Evolutionary conservation across 768 basidiomycete genomes (phyloP), one percentile per base, ranked within the genome.

Genomic region (Daedaleopsis sinensis): DNA sequence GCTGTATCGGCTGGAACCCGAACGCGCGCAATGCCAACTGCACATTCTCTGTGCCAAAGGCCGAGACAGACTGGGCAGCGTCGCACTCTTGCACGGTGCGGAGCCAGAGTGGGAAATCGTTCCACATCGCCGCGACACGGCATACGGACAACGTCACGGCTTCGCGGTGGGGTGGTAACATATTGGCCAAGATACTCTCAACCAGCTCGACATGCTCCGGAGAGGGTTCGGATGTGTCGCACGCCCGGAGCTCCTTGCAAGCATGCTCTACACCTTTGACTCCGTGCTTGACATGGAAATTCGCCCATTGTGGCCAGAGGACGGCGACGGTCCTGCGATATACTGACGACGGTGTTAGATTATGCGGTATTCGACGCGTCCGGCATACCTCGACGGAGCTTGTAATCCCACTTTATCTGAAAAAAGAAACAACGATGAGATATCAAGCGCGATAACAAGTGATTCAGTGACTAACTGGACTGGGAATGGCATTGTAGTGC

Each of bases 251-350:
- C 21, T 51, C 42, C 47, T 55, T 47, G 55, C 60, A 65, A 7
- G 65, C 65, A 19, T 58, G 36, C 3, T 35, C 32, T 18, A 62
- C 27, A 36, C 46, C 51, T 2, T 56, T 21, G 1, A 16, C 52
- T 19, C 57, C 60, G 12, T 57, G 46, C 3, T 48, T 43, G 18
- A 68, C 55, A 13, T 55, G 59, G 32, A 42, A 43, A 49, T 68
- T 35, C 10, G 46, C 52, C 32, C 54, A 64, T 2, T 58, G 37
- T 8, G 70, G 69, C 71, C 68, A 71, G 42, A 71, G 65, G 39
- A 73, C 66, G 1, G 71, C 62, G 10, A 70, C 66, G 1, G 66
- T 65, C 7, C 68, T 67, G 21, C 65, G 68, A 52, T 71, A 72
- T 53, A 65, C 72, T 72, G 44, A 46, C 27, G 5, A 18, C 3